Percentiles rank a stretch among this genome's conserved stretches.
phyloP scores from a whole-genome alignment of 148 eudicot genomes.

The Fagopyrum tataricum region DNA sequence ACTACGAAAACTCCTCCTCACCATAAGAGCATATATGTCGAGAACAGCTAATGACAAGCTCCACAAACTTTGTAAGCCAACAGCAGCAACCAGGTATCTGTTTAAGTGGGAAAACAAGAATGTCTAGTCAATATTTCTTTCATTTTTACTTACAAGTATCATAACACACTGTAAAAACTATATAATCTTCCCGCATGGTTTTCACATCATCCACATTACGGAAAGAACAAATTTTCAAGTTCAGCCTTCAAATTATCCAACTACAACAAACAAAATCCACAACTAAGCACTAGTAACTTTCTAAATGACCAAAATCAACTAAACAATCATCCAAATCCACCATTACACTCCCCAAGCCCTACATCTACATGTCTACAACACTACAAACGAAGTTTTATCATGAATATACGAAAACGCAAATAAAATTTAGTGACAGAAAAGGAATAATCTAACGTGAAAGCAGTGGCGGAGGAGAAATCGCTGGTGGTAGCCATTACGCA shows the following conservation, averaged over 20 bases:
- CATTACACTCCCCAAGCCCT: not conserved
- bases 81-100: slow-evolving; percentile 17
- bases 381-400: not conserved
- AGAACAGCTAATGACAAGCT: slow-evolving; percentile 22
- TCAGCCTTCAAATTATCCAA: not conserved
- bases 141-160: not conserved
- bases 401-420: not conserved
- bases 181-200: no score
- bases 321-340: not conserved
- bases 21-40: slow-evolving; percentile 24
- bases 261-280: not conserved
- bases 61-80: slow-evolving; percentile 25
- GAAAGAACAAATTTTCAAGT: not conserved
- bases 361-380: not conserved
- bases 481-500: slow-evolving; percentile 62
- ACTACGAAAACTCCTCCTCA: slow-evolving; percentile 19
- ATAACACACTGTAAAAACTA: not conserved
- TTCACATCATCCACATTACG: not conserved
- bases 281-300: not conserved
- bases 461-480: slow-evolving; percentile 78
- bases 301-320: not conserved
- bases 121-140: not conserved
- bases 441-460: slow-evolving; percentile 45
- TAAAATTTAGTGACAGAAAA: not conserved
- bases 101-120: slow-evolving; percentile 5